Evolutionary conservation across 148 eudicot genomes (phyloP).

Genomic region (Silene conica): DNA sequence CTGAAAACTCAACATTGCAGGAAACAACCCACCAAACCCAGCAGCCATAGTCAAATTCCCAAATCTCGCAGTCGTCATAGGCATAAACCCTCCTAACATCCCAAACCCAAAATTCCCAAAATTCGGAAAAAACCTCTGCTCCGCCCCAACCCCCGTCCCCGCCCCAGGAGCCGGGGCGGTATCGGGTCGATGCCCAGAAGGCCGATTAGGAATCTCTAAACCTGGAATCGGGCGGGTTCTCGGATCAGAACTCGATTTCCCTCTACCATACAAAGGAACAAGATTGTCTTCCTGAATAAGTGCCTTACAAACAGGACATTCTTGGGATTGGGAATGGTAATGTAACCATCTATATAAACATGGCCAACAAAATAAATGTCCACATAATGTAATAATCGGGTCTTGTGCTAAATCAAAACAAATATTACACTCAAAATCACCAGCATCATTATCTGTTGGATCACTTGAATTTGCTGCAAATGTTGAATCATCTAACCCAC

Average conservation of each 20-base stretch:
- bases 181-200: constrained; percentile 64
- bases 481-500: constrained; percentile 39
- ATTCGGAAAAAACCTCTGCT: constrained; percentile 34
- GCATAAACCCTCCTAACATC: constrained; percentile 53
- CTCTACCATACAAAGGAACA: constrained; percentile 74
- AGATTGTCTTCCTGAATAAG: constrained; percentile 58
- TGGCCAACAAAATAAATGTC: constrained; percentile 76
- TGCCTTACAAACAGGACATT: constrained; percentile 86
- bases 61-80: constrained; percentile 52
- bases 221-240: constrained; percentile 53
- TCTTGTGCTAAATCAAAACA: constrained; percentile 82
- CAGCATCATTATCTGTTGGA: constrained; percentile 39
- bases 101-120: constrained; percentile 47
- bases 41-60: constrained; percentile 60
- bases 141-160: constrained; percentile 13
- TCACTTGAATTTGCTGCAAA: constrained; percentile 17
- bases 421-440: constrained; percentile 78
- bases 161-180: constrained; percentile 42
- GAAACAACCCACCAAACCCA: constrained; percentile 53
- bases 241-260: constrained; percentile 56
- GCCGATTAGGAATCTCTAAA: constrained; percentile 56
- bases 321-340: constrained; percentile 62
- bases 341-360: constrained; percentile 73
- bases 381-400: constrained; percentile 70
- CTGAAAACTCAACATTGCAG: constrained; percentile 49